Conservation (phyloP, 1,139 yeast genomes). For the Meyerozyma guilliermondii region DNA sequence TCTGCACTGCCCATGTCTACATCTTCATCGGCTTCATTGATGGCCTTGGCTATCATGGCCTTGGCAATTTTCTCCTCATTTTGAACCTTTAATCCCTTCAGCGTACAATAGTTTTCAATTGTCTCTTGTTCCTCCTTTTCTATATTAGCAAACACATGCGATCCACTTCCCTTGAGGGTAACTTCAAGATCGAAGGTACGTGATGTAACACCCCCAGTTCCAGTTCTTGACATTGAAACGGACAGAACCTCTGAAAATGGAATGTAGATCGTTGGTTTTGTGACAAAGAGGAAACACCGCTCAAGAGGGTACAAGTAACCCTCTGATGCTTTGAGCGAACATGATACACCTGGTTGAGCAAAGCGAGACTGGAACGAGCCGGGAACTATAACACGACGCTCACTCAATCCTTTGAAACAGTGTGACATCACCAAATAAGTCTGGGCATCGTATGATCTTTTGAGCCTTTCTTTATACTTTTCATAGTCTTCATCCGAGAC, state of each 20-base stretch:
- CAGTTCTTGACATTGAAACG: constrained; percentile 85
- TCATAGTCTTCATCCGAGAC: constrained; percentile 79
- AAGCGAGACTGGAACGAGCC: constrained; percentile 75
- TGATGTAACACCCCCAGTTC: constrained; percentile 67
- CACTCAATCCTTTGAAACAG: constrained; percentile 85
- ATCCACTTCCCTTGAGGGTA: constrained; percentile 56
- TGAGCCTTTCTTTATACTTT: constrained; percentile 73
- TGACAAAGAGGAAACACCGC: constrained; percentile 82
- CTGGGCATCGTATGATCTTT: constrained; percentile 72
- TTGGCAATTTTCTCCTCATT: constrained; percentile 89
- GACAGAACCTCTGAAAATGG: constrained; percentile 77
- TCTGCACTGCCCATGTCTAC: constrained; percentile 77
- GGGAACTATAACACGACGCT: constrained; percentile 78
- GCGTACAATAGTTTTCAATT: constrained; percentile 69
- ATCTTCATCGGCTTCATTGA: constrained; percentile 66
- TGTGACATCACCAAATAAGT: constrained; percentile 88
- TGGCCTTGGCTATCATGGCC: constrained; percentile 69
- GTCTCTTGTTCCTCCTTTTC: constrained; percentile 84
- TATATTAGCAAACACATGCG: constrained; percentile 84
- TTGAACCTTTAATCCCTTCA: constrained; percentile 74
- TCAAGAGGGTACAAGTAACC: constrained; percentile 91
- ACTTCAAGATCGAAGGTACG: constrained; percentile 93
- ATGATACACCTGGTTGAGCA: constrained; percentile 79
- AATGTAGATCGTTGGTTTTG: constrained; percentile 90
- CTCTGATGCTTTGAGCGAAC: constrained; percentile 93